Evolutionary conservation across 306 rosid genomes (phyloP).

Genomic region (Fragaria nilgerrensis): DNA sequence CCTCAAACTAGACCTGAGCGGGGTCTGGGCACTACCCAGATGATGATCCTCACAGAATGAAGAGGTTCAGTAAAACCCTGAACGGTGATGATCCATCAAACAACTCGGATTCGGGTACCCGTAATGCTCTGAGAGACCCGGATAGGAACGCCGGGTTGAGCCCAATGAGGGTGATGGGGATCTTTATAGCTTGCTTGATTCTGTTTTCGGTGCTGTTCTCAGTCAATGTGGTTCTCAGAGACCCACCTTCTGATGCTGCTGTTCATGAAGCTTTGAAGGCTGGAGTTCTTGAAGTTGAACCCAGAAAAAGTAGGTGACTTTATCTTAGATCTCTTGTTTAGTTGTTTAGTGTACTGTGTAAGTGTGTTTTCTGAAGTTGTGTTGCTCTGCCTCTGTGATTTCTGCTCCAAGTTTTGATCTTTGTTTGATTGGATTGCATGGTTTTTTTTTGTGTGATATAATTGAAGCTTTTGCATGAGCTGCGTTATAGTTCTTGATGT

Average conservation of each 20-base stretch:
- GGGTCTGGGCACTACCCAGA: conserved; percentile 31
- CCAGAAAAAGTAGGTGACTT: conserved; percentile 39
- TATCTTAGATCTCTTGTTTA: neutral
- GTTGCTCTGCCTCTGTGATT: conserved; percentile 3
- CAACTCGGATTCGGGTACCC: conserved; percentile 29
- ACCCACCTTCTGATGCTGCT: conserved; percentile 74
- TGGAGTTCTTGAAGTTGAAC: conserved; percentile 23
- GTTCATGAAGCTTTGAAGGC: conserved; percentile 33
- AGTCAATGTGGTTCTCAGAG: conserved; percentile 61
- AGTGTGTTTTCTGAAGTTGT: neutral
- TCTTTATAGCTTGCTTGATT: conserved; percentile 55
- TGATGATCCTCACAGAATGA: conserved; percentile 39
- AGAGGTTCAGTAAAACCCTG: conserved; percentile 41
- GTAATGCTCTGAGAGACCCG: conserved; percentile 28
- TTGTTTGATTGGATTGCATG: neutral
- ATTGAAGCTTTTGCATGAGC: neutral
- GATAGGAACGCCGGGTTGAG: conserved; percentile 35
- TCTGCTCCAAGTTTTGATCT: neutral
- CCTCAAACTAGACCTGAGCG: neutral
- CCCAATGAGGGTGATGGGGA: conserved; percentile 55
- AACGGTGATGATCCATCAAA: conserved; percentile 25
- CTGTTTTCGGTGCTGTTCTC: conserved; percentile 73
- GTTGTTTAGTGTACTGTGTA: neutral
- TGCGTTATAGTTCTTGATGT: conserved; percentile 13
- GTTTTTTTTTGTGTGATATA: neutral